phyloP scores from a whole-genome alignment of 106 monocot genomes.

The Acanthochlamys bracteata region DNA sequence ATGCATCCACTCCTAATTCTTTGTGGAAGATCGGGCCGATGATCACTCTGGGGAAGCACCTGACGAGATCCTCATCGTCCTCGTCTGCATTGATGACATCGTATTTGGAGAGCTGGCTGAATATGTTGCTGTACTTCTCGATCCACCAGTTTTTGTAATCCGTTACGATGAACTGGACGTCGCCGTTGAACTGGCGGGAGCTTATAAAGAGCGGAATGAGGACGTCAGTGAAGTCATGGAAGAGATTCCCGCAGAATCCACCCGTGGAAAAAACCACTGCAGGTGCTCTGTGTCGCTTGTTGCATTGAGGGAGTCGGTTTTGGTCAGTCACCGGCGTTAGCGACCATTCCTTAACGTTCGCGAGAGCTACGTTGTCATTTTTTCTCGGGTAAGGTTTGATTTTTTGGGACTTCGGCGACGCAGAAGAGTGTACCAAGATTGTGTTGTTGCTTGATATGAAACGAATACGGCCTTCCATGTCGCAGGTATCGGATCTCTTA shows the following conservation, averaged over 20 bases:
- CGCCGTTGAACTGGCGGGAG: constrained; percentile 22
- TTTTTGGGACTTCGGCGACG: background rate
- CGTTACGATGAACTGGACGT: constrained; percentile 30
- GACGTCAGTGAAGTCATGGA: constrained; percentile 51
- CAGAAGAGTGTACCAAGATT: background rate
- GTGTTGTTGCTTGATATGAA: background rate
- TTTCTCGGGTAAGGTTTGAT: background rate
- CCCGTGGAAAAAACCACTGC: constrained; percentile 42
- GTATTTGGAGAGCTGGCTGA: constrained; percentile 38
- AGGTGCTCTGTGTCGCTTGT: constrained; percentile 19
- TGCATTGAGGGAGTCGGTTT: constrained; percentile 13
- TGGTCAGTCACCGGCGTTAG: background rate
- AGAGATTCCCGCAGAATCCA: constrained; percentile 47
- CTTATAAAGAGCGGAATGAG: constrained; percentile 41
- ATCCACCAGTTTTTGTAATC: constrained; percentile 50
- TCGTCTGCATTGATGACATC: constrained; percentile 33
- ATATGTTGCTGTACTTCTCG: constrained; percentile 27
- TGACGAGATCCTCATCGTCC: constrained; percentile 7
- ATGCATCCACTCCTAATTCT: constrained; percentile 42
- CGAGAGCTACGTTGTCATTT: background rate
- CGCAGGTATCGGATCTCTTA: background rate
- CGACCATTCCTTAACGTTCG: background rate
- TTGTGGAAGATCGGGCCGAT: constrained; percentile 45
- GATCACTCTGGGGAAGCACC: constrained; percentile 37
- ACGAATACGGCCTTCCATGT: background rate